phyloP scores from a whole-genome alignment of 129 eudicot species.

The sunflower (Helianthus annuus) region HanXRQr2.0-SUNRISE NC_035443.2:183052161-183052660 shows the following conservation, averaged over 20 bases:
- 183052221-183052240: constrained; percentile 47
- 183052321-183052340: constrained; percentile 56
- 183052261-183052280: constrained; percentile 57
- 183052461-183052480: constrained; percentile 50
- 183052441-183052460: constrained; percentile 28
- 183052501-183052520: constrained; percentile 44
- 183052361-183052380: constrained; percentile 16
- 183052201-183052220: constrained; percentile 43
- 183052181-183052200: constrained; percentile 41
- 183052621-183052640: constrained; percentile 46
- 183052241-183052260: constrained; percentile 61
- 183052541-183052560: constrained; percentile 49
- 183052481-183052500: constrained; percentile 49
- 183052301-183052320: constrained; percentile 61
- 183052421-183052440: constrained; percentile 5
- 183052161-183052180: constrained; percentile 51
- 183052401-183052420: background rate
- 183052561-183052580: constrained; percentile 47
- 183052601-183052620: constrained; percentile 43
- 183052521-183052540: constrained; percentile 44
- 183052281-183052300: constrained; percentile 52
- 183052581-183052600: constrained; percentile 42
- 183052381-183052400: constrained; percentile 23
- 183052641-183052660: background rate
- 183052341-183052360: constrained; percentile 44